Conservation (phyloP, 2,329 filamentous ascomycete species). For the Fusarium sp. region DNA sequence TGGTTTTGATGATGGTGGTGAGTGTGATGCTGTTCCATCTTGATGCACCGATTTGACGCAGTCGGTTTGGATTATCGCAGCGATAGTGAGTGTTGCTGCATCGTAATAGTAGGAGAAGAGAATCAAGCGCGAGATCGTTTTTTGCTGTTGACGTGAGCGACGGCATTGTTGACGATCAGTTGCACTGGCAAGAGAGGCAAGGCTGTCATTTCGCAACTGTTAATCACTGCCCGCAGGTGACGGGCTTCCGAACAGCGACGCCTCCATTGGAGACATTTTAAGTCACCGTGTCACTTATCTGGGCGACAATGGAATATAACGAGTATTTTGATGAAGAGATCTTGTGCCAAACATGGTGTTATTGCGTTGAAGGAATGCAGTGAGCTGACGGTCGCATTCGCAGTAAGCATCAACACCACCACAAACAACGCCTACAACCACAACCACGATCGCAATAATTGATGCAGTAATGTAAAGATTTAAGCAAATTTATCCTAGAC, state of each 20-base stretch:
- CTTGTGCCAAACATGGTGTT: neutral
- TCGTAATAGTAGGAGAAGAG: too few relatives aligned
- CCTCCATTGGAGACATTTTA: fast-evolving
- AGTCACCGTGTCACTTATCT: fast-evolving
- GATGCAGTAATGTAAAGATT: too few relatives aligned
- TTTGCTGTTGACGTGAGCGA: neutral
- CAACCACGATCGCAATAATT: fast-evolving
- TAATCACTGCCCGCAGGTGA: neutral
- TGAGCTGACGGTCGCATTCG: neutral
- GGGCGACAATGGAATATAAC: fast-evolving
- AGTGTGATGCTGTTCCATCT: neutral
- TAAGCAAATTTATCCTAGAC: too few relatives aligned
- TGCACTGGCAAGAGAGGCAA: neutral
- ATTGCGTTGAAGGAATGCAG: neutral
- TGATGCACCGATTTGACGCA: neutral
- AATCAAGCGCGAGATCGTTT: neutral
- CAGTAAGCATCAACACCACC: fast-evolving
- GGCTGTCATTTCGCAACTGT: neutral
- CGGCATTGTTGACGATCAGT: neutral
- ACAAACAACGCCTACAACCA: neutral
- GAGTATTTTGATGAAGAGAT: fast-evolving
- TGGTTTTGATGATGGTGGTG: neutral
- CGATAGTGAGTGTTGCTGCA: too few relatives aligned
- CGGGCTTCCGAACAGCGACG: fast-evolving
- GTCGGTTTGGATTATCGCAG: too few relatives aligned